Evolutionary conservation across 805 yeast species (phyloP).

Genomic region (Wickerhamiella brachini): DNA sequence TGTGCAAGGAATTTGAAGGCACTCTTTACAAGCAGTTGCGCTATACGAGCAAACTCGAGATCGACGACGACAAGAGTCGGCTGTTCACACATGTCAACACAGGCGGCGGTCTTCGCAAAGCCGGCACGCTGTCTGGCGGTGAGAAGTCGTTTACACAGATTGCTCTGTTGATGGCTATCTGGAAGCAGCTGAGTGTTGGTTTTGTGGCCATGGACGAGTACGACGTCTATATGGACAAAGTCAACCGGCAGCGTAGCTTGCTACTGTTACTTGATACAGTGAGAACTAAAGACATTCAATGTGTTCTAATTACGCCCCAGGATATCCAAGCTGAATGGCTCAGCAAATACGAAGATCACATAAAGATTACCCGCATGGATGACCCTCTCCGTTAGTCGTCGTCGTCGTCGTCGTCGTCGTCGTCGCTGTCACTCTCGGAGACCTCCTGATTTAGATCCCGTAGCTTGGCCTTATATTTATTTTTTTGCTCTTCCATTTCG

Average conservation of each 20-base stretch:
- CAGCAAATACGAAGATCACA: constrained; percentile 41
- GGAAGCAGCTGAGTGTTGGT: constrained; percentile 84
- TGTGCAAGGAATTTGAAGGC: background rate
- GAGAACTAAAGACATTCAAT: constrained; percentile 55
- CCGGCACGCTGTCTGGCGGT: constrained; percentile 87
- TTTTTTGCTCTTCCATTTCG: constrained; percentile 59
- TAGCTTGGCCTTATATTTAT: constrained; percentile 40
- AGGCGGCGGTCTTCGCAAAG: constrained; percentile 38
- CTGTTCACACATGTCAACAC: constrained; percentile 17
- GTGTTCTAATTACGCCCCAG: constrained; percentile 88
- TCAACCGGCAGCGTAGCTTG: constrained; percentile 70
- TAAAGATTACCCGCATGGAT: constrained; percentile 21
- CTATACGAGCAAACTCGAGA: constrained; percentile 56
- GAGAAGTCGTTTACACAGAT: constrained; percentile 91
- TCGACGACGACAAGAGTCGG: constrained; percentile 32
- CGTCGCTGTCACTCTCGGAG: constrained; percentile 59
- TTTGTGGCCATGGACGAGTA: constrained; percentile 87
- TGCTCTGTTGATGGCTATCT: constrained; percentile 71
- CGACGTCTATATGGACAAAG: constrained; percentile 95
- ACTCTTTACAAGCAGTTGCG: constrained; percentile 23
- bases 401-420: constrained; percentile 10
- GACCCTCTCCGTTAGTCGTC: constrained; percentile 18
- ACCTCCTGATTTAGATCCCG: constrained; percentile 45
- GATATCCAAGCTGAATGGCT: constrained; percentile 56
- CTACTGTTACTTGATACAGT: constrained; percentile 58